Base-by-base conservation (phyloP, 345 rosid genomes). In the Pistacia integerrima region DNA sequence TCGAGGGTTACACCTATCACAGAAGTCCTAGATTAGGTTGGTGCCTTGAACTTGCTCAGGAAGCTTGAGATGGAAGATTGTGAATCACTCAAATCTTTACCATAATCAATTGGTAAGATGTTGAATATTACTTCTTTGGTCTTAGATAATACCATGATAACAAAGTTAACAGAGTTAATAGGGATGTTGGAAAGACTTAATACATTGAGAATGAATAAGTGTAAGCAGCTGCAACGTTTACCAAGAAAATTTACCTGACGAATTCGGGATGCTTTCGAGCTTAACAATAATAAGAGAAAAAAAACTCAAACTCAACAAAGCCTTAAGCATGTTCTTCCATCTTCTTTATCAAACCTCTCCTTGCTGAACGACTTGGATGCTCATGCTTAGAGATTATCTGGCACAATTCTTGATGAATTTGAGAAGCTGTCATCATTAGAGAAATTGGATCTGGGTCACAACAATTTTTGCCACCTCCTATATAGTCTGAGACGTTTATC, bases 391-490 rank as follows among this genome's bases (percentile, higher is more conserved):
- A 64, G 54, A 28, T 20, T 74, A 13, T 64, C 44, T 54, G 71
- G 70, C 18, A 8, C 44, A 41, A 74, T 74, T 63, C 49, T 70
- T 16, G 77, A 74, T 74, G 77, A 74, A 30, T 74, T 74, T 8
- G 77, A 74, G 77, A 64, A 65, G 62, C 36, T 52, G 18, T 49
- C 70, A 54, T 74, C 77, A 33, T 5, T 74, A 54, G 62, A 64
- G 63, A 52, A n/a, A 38, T 51, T 74, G 70, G 36, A 74, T 54
- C 49, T 74, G 36, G 28, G 77, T 20, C 51, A n/a, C 64, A 74
- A 74, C 70, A 33, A 52, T 64, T 64, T 74, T 70, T 30, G 61
- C 62, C 33, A 44, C 74, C 74, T 70, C 59, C 62, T 63, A 4
- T 54, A 25, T 30, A 70, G 61, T 55, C 25, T 70, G 63, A 56